Percentiles rank a stretch among this genome's conserved stretches.
Evolutionary conservation across 1,284 basidiomycete genomes (phyloP).

Genomic region (Rhodotorula sp.): DNA sequence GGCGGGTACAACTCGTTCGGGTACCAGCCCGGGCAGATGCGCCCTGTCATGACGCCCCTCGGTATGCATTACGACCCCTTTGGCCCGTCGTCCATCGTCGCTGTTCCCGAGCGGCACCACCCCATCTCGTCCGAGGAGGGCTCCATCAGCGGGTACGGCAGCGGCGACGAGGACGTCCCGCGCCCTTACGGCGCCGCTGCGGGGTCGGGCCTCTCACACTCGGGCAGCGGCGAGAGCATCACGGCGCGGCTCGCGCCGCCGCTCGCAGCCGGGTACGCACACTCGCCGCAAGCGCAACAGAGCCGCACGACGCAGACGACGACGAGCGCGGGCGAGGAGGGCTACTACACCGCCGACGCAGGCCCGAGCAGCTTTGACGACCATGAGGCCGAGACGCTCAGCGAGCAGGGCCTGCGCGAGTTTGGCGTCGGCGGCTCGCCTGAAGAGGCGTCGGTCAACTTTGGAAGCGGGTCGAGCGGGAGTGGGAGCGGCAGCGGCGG

Average conservation of each 20-base stretch:
- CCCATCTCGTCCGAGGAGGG: constrained; percentile 10
- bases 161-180: neutral
- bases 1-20: constrained; percentile 33
- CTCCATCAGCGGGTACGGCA: constrained; percentile 20
- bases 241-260: constrained; percentile 12
- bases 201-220: neutral
- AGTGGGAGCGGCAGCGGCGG: constrained; percentile 1
- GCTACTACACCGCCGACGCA: constrained; percentile 28
- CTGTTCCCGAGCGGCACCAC: constrained; percentile 25
- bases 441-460: constrained; percentile 27
- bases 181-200: neutral
- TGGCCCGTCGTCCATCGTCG: constrained; percentile 20
- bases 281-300: constrained; percentile 5
- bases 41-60: constrained; percentile 22
- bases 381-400: constrained; percentile 19
- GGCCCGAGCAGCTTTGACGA: constrained; percentile 22
- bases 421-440: neutral
- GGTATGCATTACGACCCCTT: constrained; percentile 27
- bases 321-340: constrained; percentile 21
- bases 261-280: constrained; percentile 15
- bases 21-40: constrained; percentile 28
- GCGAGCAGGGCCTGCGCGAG: constrained; percentile 4
- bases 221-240: neutral
- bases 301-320: constrained; percentile 17
- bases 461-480: constrained; percentile 26